Conservation (phyloP, 192 early-diverging fungal genomes). For the Linnemannia hyalina region DNA sequence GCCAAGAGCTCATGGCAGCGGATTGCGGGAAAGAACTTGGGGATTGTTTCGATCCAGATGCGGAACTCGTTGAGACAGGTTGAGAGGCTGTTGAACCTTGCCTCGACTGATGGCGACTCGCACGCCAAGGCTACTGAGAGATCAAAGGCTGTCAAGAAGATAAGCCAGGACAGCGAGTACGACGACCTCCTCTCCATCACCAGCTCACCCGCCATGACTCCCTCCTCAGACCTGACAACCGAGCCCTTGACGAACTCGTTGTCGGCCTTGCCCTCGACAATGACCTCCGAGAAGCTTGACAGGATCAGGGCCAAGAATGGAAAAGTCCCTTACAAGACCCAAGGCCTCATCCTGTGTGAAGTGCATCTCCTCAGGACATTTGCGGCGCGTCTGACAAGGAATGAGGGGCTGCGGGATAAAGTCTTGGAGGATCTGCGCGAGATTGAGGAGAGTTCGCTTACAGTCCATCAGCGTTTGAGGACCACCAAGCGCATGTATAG, state of each 20-base stretch:
- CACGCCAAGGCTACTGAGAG: neutral
- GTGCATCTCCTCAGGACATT: slow-evolving; percentile 69
- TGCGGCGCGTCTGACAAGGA: slow-evolving; percentile 59
- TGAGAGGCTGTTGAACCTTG: slow-evolving; percentile 68
- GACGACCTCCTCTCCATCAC: slow-evolving; percentile 19
- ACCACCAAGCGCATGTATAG: slow-evolving; percentile 74
- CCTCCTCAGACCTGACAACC: neutral
- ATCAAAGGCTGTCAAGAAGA: neutral
- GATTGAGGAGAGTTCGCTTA: slow-evolving; percentile 71
- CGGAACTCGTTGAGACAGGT: slow-evolving; percentile 65
- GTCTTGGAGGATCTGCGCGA: slow-evolving; percentile 88
- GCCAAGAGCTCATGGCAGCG: slow-evolving; percentile 52
- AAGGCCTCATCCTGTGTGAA: slow-evolving; percentile 77
- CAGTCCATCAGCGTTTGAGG: slow-evolving; percentile 64
- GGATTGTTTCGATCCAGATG: slow-evolving; percentile 62
- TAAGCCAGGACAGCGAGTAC: slow-evolving; percentile 9
- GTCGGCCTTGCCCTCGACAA: neutral
- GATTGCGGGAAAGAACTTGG: slow-evolving; percentile 55
- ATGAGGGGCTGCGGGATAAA: slow-evolving; percentile 63
- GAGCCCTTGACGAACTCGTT: slow-evolving; percentile 25
- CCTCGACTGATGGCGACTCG: slow-evolving; percentile 21
- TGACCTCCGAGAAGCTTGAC: slow-evolving; percentile 23
- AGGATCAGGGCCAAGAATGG: slow-evolving; percentile 44
- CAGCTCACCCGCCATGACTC: neutral
- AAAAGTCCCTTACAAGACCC: slow-evolving; percentile 67